Percentiles rank a stretch among this genome's conserved stretches.
These are phyloP conservation scores for Pichia sp. DNA, from an alignment of 1,139 yeast species.

Conservation along the genomic window DNA sequence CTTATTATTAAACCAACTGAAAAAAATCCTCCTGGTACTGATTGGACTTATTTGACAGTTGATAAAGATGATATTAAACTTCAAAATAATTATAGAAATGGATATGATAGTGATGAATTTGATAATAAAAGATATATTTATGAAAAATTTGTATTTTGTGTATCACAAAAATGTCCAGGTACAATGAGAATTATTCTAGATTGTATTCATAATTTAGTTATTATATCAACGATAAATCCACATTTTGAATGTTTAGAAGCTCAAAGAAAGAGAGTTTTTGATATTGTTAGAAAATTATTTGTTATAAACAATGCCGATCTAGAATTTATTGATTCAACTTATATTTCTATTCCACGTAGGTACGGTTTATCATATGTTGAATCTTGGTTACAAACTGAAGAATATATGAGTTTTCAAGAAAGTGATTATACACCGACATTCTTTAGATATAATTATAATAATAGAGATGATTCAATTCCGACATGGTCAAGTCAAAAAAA, in stretches of 20 bases:
- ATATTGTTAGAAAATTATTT: conserved; percentile 12
- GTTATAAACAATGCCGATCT: conserved; percentile 11
- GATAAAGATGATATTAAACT: conserved; percentile 1
- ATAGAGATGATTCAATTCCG: neutral
- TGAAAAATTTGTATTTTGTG: conserved; percentile 10
- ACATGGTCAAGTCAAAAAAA: conserved; percentile 10
- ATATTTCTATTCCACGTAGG: conserved; percentile 12
- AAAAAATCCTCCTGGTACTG: conserved; percentile 2
- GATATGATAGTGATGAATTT: neutral
- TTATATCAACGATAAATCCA: conserved; percentile 3
- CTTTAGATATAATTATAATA: conserved; percentile 1
- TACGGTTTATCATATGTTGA: conserved; percentile 15
- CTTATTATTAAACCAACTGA: neutral
- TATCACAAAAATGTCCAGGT: conserved; percentile 11
- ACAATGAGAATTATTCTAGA: conserved; percentile 11
- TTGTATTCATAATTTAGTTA: conserved; percentile 11
- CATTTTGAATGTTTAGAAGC: conserved; percentile 15
- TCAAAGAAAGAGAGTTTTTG: conserved; percentile 13
- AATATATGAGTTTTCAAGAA: neutral
- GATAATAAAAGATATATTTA: conserved; percentile 6
- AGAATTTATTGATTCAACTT: conserved; percentile 8
- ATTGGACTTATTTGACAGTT: conserved; percentile 9
- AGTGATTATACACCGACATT: conserved; percentile 7
- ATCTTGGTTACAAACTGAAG: conserved; percentile 7
- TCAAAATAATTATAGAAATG: neutral